phyloP scores from a whole-genome alignment of 306 rosid genomes.

The Cicer judaicum region DNA sequence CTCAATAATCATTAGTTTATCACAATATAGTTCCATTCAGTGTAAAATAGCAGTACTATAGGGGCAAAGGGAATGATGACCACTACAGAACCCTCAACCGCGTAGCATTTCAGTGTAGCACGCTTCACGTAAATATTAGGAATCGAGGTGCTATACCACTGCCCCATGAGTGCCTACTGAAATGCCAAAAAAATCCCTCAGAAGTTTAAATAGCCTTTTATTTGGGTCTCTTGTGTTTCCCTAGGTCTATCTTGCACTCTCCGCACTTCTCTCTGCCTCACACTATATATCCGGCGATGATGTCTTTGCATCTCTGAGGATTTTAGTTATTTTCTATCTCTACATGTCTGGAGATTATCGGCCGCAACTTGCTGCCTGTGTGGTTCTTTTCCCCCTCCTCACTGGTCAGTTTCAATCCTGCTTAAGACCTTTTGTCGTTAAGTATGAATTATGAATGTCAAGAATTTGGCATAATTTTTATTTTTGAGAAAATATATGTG shows the following conservation, averaged over 20 bases:
- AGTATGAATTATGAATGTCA: neutral
- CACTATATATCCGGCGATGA: neutral
- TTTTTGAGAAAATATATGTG: neutral
- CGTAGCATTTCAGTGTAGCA: too few species aligned
- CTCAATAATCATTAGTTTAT: slow-evolving; percentile 11
- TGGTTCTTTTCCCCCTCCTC: neutral
- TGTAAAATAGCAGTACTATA: neutral
- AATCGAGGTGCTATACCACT: neutral
- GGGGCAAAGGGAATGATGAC: too few species aligned
- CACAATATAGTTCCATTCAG: neutral
- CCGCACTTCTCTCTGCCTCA: neutral
- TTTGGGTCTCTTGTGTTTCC: neutral
- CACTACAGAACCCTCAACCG: too few species aligned
- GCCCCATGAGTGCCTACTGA: neutral
- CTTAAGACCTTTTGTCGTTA: neutral
- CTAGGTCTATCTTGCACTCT: neutral
- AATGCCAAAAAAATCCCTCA: neutral
- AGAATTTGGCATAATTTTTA: neutral
- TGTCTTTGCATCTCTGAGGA: neutral
- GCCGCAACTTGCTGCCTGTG: neutral
- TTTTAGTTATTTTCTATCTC: neutral
- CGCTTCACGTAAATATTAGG: neutral
- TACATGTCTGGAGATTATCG: neutral
- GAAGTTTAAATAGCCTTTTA: neutral
- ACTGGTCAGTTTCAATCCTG: neutral